Evolutionary conservation across 805 yeast species (phyloP), one percentile per base, ranked within the genome.

Genomic region (Hanseniaspora occidentalis): DNA sequence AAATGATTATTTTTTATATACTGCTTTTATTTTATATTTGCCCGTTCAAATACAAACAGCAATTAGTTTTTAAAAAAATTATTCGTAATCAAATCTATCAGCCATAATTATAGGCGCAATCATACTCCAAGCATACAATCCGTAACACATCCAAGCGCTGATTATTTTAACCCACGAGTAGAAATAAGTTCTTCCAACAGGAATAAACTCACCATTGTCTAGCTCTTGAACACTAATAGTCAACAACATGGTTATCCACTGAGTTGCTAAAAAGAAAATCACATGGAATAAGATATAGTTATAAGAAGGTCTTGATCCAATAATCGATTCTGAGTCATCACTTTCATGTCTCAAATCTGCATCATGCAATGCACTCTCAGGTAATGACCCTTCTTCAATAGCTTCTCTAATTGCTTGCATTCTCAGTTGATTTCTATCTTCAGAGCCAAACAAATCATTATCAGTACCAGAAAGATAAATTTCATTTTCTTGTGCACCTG

Each of bases 131-230:
- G 79, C 77, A 53, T 89, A 92, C 38, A 92, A 67, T 6, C 67
- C 65, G 56, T 77, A 92, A 57, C 98, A 94, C 35, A 83, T 73
- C 95, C 96, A 86, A 1, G 96, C 82, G 54, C 94, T 79, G 14
- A 82, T 68, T 43, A 92, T 84, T 61, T 92, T 92, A 37, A 89
- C 85, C 95, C 96, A 86, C 4, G 95, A 77, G 49, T 89, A 80
- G 57, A 89, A 92, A 60, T 89, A 88, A 0, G 98, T 89, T 53
- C 98, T 70, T 0, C 99, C 99, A 7, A 92, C 97, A 0, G 98
- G 98, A 9, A 85, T 78, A 53, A 92, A 92, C 45, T 85, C 92
- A 3, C 95, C 95, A 40, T 75, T 71, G 45, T 79, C 81, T 51
- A 81, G 92, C 44, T 75, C 78, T 38, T 83, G 77, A 25, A 92